A percentile compares a stretch with the other conserved stretches of the same genome.
Conservation (phyloP, 192 early-diverging fungal genomes). For the Gigaspora rosea region DNA sequence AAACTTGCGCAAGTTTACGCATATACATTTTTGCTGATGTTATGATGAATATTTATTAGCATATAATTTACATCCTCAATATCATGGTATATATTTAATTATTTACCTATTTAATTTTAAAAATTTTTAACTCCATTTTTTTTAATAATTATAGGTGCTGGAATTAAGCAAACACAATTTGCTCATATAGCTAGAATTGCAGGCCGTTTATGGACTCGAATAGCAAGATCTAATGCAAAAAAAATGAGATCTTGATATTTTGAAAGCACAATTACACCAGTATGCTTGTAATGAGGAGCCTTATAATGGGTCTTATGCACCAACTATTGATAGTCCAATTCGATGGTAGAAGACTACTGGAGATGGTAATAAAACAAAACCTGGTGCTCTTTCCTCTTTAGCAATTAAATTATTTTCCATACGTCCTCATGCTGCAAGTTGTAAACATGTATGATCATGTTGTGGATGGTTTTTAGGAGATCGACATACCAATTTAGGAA, state of each 20-base stretch:
- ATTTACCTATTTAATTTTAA: neutral
- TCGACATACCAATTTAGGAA: neutral
- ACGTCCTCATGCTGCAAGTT: constrained; percentile 1
- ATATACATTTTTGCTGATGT: too few relatives aligned
- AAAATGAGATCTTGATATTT: neutral
- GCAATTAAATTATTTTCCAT: constrained; percentile 13
- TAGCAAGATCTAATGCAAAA: neutral
- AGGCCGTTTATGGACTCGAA: neutral
- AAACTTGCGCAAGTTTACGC: too few relatives aligned
- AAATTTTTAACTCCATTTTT: too few relatives aligned
- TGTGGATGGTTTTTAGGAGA: neutral
- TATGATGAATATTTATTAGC: neutral
- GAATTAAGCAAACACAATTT: too few relatives aligned
- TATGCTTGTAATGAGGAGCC: neutral
- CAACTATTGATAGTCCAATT: neutral
- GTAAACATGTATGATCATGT: neutral
- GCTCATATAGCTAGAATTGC: too few relatives aligned
- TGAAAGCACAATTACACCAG: neutral
- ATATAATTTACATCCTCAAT: neutral
- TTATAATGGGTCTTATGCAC: neutral
- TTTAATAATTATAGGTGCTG: neutral
- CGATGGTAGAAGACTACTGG: neutral
- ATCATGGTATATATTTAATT: neutral
- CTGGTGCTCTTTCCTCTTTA: neutral
- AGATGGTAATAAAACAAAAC: neutral